Conservation (phyloP, 2,329 filamentous ascomycete genomes). For the Penicillium sp. region DNA sequence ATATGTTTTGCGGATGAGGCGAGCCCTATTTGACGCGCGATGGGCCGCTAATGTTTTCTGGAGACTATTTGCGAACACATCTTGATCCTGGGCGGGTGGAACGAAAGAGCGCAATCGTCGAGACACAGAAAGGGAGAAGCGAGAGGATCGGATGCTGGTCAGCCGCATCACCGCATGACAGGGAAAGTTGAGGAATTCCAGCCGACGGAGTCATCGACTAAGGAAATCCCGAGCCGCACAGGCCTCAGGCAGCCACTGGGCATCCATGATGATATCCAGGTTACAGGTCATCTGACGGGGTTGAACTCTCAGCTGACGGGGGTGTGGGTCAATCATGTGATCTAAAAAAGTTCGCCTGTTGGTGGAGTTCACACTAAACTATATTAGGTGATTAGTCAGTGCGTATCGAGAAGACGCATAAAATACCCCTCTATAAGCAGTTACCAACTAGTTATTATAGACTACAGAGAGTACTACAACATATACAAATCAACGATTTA, state of each 20-base stretch:
- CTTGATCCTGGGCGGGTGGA: slow-evolving; percentile 12
- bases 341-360: too few species aligned
- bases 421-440: too few species aligned
- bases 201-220: neutral
- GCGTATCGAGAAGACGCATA: too few species aligned
- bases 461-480: too few species aligned
- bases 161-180: slow-evolving; percentile 24
- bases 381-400: too few species aligned
- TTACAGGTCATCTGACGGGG: too few species aligned
- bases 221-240: neutral
- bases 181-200: slow-evolving; percentile 8
- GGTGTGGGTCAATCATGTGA: too few species aligned
- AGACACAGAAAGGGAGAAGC: slow-evolving; percentile 10
- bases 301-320: too few species aligned
- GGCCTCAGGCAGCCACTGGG: slow-evolving; percentile 5
- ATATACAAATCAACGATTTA: too few species aligned
- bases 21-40: slow-evolving; percentile 34
- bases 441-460: too few species aligned
- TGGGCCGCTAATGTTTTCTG: slow-evolving; percentile 40
- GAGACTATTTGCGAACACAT: slow-evolving; percentile 32
- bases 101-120: slow-evolving; percentile 13
- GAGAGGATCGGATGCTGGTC: slow-evolving; percentile 9
- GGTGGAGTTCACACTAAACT: too few species aligned
- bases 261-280: too few species aligned
- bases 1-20: slow-evolving; percentile 32